Evolutionary conservation across 164 flowering plant genomes (phyloP).

Genomic region (Vitis riparia): DNA sequence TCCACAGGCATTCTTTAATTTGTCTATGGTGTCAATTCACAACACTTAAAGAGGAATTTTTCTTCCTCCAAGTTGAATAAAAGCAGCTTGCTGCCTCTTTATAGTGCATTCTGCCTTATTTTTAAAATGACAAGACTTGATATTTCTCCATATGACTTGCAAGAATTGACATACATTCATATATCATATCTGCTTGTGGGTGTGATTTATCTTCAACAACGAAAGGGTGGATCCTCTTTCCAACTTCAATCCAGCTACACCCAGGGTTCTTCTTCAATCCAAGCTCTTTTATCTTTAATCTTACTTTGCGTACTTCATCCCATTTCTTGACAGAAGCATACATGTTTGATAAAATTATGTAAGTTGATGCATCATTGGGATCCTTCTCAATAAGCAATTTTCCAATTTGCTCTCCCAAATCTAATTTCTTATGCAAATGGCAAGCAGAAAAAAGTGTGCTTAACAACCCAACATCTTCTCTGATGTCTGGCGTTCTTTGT

Average conservation of each 20-base stretch:
- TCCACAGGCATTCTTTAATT: too few species aligned
- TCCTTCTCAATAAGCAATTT: constrained; percentile 46
- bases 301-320: constrained; percentile 50
- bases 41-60: too few species aligned
- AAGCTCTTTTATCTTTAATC: constrained; percentile 51
- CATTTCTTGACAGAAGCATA: constrained; percentile 59
- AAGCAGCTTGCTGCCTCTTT: not conserved
- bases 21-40: not conserved
- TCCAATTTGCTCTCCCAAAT: constrained; percentile 58
- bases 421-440: constrained; percentile 40
- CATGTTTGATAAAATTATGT: constrained; percentile 55
- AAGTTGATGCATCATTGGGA: constrained; percentile 52
- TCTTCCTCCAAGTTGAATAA: not conserved
- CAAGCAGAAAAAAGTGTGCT: constrained; percentile 70
- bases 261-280: constrained; percentile 71
- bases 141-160: constrained; percentile 50
- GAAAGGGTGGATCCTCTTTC: constrained; percentile 43
- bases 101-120: not conserved
- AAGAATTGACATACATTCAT: constrained; percentile 46
- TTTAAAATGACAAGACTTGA: constrained; percentile 13
- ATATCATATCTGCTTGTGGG: constrained; percentile 35
- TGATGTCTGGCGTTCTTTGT: constrained; percentile 23
- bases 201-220: constrained; percentile 45
- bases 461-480: constrained; percentile 43
- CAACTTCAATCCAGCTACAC: constrained; percentile 77